A percentile compares a stretch with the other conserved stretches of the same genome.
Conservation (phyloP, 2,329 filamentous ascomycete genomes). For the Fusarium sp. region DNA sequence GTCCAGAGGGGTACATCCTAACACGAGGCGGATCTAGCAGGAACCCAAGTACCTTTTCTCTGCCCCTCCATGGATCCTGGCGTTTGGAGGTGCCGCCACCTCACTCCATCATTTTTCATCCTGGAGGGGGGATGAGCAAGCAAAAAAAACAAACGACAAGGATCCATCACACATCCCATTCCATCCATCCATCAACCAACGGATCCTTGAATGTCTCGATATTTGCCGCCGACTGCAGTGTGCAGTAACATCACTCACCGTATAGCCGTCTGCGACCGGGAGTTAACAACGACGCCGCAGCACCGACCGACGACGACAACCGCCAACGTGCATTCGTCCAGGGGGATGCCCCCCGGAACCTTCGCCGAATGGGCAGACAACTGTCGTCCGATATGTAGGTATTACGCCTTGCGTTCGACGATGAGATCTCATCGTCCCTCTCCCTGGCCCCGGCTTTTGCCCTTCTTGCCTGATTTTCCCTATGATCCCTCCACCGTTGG, state of each 20-base stretch:
- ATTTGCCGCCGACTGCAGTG: constrained; percentile 28
- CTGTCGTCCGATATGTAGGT: constrained; percentile 25
- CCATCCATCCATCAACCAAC: not conserved
- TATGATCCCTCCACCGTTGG: not conserved
- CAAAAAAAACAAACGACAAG: not conserved
- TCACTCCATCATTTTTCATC: constrained; percentile 22
- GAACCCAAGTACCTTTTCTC: constrained; percentile 20
- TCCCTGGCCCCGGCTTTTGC: constrained; percentile 7
- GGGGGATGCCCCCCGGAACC: constrained; percentile 32
- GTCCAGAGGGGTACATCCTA: constrained; percentile 27
- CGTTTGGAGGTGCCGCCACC: constrained; percentile 18
- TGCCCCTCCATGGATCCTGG: constrained; percentile 23
- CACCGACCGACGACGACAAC: not conserved
- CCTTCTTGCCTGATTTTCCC: constrained; percentile 16
- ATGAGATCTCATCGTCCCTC: constrained; percentile 26
- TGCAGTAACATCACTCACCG: not conserved
- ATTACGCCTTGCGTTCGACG: constrained; percentile 17
- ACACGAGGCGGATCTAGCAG: not conserved
- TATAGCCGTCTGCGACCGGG: not conserved
- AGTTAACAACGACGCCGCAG: not conserved
- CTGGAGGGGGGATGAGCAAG: not conserved
- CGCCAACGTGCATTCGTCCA: not conserved
- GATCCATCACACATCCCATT: not conserved
- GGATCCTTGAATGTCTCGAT: constrained; percentile 1
- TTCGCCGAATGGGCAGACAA: constrained; percentile 34